phyloP scores from a whole-genome alignment of 2,329 filamentous ascomycete species.

The Drechslerella stenobrocha region DNA sequence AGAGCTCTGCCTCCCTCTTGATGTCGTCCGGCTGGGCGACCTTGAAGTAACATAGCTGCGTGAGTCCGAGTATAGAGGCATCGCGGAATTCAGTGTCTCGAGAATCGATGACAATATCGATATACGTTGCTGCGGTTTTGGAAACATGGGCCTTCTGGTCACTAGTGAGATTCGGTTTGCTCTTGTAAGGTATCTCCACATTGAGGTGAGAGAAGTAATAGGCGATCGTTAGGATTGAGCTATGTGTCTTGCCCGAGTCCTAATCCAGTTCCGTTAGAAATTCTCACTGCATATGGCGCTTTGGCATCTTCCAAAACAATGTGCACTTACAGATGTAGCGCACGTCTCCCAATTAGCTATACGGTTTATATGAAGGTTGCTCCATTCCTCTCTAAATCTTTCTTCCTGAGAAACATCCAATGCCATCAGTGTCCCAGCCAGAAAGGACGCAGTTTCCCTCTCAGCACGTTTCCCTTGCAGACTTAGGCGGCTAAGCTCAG shows the following conservation, averaged over 20 bases:
- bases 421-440: conserved; percentile 33
- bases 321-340: conserved; percentile 22
- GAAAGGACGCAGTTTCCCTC: conserved; percentile 29
- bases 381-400: conserved; percentile 16
- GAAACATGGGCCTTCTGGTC: conserved; percentile 12
- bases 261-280: not conserved
- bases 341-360: conserved; percentile 28
- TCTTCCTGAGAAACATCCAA: conserved; percentile 9
- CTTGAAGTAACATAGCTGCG: conserved; percentile 60
- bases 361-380: conserved; percentile 22
- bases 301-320: too few species aligned
- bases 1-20: conserved; percentile 57
- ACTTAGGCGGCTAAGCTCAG: conserved; percentile 22
- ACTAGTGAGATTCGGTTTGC: not conserved
- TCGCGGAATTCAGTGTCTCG: conserved; percentile 53
- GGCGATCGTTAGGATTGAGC: conserved; percentile 26
- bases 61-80: conserved; percentile 58
- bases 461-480: conserved; percentile 38
- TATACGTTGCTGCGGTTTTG: conserved; percentile 24
- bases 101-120: conserved; percentile 32
- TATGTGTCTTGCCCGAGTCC: conserved; percentile 39
- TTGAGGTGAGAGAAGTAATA: conserved; percentile 32
- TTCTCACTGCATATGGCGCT: not conserved
- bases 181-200: conserved; percentile 20
- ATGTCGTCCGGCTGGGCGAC: conserved; percentile 54